These are phyloP conservation scores for Cladosporium sp. DNA, from an alignment of 2,329 filamentous ascomycete species.

Conservation along the genomic window DNA sequence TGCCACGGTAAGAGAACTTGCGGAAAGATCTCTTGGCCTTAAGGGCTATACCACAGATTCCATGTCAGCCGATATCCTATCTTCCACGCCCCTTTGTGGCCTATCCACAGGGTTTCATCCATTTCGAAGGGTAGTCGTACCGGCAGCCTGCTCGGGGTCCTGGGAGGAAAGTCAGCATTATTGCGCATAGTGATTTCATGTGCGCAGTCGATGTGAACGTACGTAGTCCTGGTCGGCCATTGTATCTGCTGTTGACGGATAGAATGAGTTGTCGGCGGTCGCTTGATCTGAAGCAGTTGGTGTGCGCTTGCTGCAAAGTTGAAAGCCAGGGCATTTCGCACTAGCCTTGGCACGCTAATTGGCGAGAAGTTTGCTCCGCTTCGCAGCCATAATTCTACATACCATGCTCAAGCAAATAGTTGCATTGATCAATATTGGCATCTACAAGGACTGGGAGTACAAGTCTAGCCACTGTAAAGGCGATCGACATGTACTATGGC, in stretches of 20 bases:
- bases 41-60: conserved; percentile 64
- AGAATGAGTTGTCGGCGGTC: conserved; percentile 17
- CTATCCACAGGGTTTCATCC: conserved; percentile 43
- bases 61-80: conserved; percentile 40
- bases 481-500: background rate
- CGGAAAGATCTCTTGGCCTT: conserved; percentile 99
- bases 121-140: conserved; percentile 47
- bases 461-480: background rate
- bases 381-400: background rate
- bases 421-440: background rate
- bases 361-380: background rate
- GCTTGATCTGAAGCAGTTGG: conserved; percentile 4
- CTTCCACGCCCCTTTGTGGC: conserved; percentile 43
- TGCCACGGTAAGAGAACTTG: conserved; percentile 99
- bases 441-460: background rate
- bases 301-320: background rate
- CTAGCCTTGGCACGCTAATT: background rate
- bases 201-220: conserved; percentile 48
- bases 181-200: background rate
- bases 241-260: conserved; percentile 12
- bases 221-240: conserved; percentile 92
- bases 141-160: conserved; percentile 96
- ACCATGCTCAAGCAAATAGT: background rate
- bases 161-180: conserved; percentile 44
- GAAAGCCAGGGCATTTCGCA: background rate